phyloP scores from a whole-genome alignment of 2,329 filamentous ascomycete genomes.

The Cladophialophora yegresii region DNA sequence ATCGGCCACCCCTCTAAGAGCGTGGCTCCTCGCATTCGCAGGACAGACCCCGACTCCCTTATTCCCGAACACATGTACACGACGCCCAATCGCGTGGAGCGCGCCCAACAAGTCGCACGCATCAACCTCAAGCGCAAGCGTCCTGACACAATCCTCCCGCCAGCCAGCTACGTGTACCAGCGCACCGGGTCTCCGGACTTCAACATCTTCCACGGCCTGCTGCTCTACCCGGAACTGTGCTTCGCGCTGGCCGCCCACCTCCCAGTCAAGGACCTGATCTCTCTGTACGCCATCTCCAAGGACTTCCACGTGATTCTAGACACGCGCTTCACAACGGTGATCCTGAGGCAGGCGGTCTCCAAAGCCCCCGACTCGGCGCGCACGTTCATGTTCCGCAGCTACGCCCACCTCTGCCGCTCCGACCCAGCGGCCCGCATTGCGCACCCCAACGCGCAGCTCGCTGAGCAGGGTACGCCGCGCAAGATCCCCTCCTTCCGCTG shows the following conservation, averaged over 20 bases:
- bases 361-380: slow-evolving; percentile 58
- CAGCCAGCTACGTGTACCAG: slow-evolving; percentile 31
- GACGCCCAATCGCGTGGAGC: slow-evolving; percentile 29
- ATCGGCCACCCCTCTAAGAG: not conserved
- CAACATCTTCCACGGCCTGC: slow-evolving; percentile 36
- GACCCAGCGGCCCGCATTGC: slow-evolving; percentile 58
- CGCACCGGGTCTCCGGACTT: slow-evolving; percentile 32
- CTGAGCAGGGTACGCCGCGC: slow-evolving; percentile 45
- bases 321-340: slow-evolving; percentile 59
- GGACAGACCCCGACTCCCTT: slow-evolving; percentile 18
- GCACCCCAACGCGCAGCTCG: slow-evolving; percentile 44
- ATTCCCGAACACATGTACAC: slow-evolving; percentile 27
- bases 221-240: slow-evolving; percentile 53
- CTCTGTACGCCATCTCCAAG: slow-evolving; percentile 65
- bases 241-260: slow-evolving; percentile 60
- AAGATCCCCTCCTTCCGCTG: slow-evolving; percentile 66
- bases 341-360: slow-evolving; percentile 57
- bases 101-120: slow-evolving; percentile 22
- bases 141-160: slow-evolving; percentile 27
- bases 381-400: slow-evolving; percentile 65
- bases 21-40: not conserved
- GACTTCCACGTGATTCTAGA: slow-evolving; percentile 64
- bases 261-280: slow-evolving; percentile 58
- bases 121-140: slow-evolving; percentile 32
- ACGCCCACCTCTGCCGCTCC: slow-evolving; percentile 57